Base-by-base conservation (phyloP, 352 stramenopile species). In the Aphanomyces cochlioides region DNA sequence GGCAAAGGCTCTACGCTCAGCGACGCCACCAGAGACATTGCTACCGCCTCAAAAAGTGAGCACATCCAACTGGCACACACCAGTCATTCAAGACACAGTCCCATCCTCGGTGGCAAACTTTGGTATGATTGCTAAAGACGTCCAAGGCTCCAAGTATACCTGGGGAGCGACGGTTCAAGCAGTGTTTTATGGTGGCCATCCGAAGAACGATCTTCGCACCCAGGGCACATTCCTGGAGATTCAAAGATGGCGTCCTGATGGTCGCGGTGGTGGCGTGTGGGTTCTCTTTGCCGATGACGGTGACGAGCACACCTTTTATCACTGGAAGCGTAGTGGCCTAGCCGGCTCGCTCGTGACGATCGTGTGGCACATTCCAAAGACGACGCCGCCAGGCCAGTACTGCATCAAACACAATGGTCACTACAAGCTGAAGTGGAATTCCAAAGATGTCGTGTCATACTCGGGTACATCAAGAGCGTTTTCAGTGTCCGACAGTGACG, bases 331-430 rank as follows among this genome's bases (percentile, higher is more conserved):
- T 0, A 76, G 82, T 48, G 87, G 87, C 1, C 84, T 85, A 4
- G 89, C 90, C 56, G 78, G 79, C 15, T 94, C 86, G 0, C 67
- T 85, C 5, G 81, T 88, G 21, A 89, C 79, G 17, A 76, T 94
- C 48, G 83, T 90, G 65, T 94, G 86, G 86, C 71, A 68, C 45
- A 87, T 94, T 45, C 74, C 84, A 7, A 65, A 75, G 65, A 53
- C 48, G 36, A 88, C 81, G 0, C 80, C 78, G 7, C 56, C 72
- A 1, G 82, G 83, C 4, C 79, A 69, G 45, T 94, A 94, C 65
- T 82, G 86, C 8, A 79, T 94, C 53, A 92, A 92, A 76, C 78
- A 90, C 36, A 90, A 92, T 54, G 84, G 86, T 37, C 78, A 94
- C 74, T 85, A 73, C 74, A 94, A 92, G 67, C 76, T 78, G n/a